Percentiles rank a stretch among this genome's conserved stretches.
phyloP scores from a whole-genome alignment of 192 early-diverging fungal genomes.

The Rhizoclosmatium globosum region DNA sequence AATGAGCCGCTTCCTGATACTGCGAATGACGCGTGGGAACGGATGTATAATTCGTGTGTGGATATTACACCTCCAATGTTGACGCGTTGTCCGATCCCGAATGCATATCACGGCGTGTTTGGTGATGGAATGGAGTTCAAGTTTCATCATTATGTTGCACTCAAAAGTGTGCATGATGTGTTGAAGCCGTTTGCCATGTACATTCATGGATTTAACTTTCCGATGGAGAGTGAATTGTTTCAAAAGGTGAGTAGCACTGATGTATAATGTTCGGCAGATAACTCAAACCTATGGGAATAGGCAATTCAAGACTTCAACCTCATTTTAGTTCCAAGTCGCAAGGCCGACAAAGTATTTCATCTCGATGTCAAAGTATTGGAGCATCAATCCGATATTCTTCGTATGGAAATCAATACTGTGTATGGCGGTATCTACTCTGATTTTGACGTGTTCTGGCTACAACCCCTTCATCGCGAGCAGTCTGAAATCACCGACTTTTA shows the following conservation, averaged over 20 bases:
- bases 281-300: not conserved
- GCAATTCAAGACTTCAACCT: slow-evolving; percentile 29
- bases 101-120: slow-evolving; percentile 19
- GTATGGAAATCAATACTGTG: slow-evolving; percentile 48
- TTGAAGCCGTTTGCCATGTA: slow-evolving; percentile 29
- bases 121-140: slow-evolving; percentile 11
- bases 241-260: not conserved
- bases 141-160: slow-evolving; percentile 31
- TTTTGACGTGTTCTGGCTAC: slow-evolving; percentile 58
- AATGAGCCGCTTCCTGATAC: not conserved
- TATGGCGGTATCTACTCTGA: slow-evolving; percentile 67
- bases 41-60: slow-evolving; percentile 9
- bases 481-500: not conserved
- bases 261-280: not conserved
- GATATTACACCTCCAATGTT: not conserved
- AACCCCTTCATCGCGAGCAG: slow-evolving; percentile 45
- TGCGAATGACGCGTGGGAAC: not conserved
- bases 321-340: slow-evolving; percentile 6
- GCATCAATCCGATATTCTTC: slow-evolving; percentile 59
- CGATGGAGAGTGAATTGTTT: slow-evolving; percentile 19
- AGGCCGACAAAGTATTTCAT: not conserved
- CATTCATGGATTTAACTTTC: slow-evolving; percentile 32
- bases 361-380: not conserved
- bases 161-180: slow-evolving; percentile 13
- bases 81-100: slow-evolving; percentile 18